These are phyloP conservation scores for Ustilago nuda DNA, from an alignment of 1,284 basidiomycete genomes.

Conservation along the genomic window DNA sequence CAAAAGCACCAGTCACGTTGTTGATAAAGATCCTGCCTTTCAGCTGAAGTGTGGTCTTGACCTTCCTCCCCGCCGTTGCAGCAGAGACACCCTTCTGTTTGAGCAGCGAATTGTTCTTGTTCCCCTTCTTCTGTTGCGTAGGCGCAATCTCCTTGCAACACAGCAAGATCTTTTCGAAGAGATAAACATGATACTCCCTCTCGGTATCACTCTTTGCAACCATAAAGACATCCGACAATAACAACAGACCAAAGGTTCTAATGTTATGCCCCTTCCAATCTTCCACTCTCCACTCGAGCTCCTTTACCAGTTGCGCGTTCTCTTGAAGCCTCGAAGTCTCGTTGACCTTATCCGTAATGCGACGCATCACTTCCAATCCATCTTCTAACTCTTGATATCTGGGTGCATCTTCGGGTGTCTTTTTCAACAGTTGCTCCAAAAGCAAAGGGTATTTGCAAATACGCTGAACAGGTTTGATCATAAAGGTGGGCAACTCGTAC, in stretches of 20 bases:
- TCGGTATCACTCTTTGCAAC: slow-evolving; percentile 97
- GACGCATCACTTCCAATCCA: slow-evolving; percentile 86
- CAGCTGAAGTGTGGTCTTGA: slow-evolving; percentile 80
- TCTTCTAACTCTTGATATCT: slow-evolving; percentile 81
- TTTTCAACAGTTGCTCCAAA: slow-evolving; percentile 76
- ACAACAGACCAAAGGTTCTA: slow-evolving; percentile 88
- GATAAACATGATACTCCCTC: slow-evolving; percentile 96
- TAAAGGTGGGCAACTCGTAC: slow-evolving; percentile 83
- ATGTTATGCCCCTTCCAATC: slow-evolving; percentile 99
- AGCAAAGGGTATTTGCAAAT: slow-evolving; percentile 82
- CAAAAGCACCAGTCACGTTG: slow-evolving; percentile 84
- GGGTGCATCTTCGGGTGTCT: slow-evolving; percentile 67
- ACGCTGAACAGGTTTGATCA: slow-evolving; percentile 82
- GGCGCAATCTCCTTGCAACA: slow-evolving; percentile 88
- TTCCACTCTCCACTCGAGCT: slow-evolving; percentile 88
- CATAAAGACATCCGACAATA: slow-evolving; percentile 93
- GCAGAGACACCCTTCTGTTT: slow-evolving; percentile 47
- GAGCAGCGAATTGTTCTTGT: slow-evolving; percentile 61
- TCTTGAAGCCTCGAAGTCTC: slow-evolving; percentile 87
- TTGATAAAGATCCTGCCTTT: slow-evolving; percentile 98
- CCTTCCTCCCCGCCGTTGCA: slow-evolving; percentile 45
- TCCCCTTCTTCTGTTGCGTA: slow-evolving; percentile 70
- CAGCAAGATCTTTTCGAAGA: slow-evolving; percentile 98
- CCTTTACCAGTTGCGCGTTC: slow-evolving; percentile 86
- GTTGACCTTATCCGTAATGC: slow-evolving; percentile 95